Percentiles rank a stretch among this genome's conserved stretches.
phyloP scores from a whole-genome alignment of 768 basidiomycete genomes.

The Lentinula lateritia region DNA sequence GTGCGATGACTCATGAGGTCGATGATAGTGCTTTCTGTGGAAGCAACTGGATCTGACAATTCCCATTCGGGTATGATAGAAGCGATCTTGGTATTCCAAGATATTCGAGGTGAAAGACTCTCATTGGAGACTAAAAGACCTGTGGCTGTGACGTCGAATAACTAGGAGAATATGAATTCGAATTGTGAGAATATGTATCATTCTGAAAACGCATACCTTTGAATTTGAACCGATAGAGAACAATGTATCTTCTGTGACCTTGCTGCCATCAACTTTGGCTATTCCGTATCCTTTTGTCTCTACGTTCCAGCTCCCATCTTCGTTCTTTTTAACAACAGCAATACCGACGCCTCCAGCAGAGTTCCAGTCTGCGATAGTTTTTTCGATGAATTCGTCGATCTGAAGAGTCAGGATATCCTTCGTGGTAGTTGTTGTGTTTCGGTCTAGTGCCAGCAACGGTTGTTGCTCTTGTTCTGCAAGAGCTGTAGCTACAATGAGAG shows the following conservation, averaged over 20 bases:
- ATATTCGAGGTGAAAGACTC: constrained; percentile 17
- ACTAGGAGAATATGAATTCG: constrained; percentile 7
- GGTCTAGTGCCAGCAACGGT: background rate
- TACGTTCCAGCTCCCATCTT: constrained; percentile 20
- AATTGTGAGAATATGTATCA: too few species aligned
- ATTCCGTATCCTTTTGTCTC: constrained; percentile 26
- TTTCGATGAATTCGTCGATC: constrained; percentile 14
- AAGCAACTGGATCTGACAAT: constrained; percentile 17
- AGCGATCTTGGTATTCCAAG: constrained; percentile 20
- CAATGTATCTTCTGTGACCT: constrained; percentile 20
- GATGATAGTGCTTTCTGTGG: constrained; percentile 11
- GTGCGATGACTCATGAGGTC: constrained; percentile 17
- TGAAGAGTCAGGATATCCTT: background rate
- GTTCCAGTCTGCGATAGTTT: constrained; percentile 20
- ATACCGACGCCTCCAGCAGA: constrained; percentile 22
- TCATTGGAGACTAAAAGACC: constrained; percentile 23
- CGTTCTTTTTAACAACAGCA: constrained; percentile 21
- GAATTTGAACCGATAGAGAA: constrained; percentile 26
- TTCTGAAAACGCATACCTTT: constrained; percentile 6
- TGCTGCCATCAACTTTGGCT: constrained; percentile 17
- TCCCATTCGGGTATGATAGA: constrained; percentile 20
- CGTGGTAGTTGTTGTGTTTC: background rate
- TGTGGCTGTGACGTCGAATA: constrained; percentile 19
- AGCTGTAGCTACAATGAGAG: background rate
- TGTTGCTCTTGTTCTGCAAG: background rate